A percentile compares a stretch with the other conserved stretches of the same genome.
Conservation (phyloP, 2,329 filamentous ascomycete species). For the Fusarium nelsonii region DNA sequence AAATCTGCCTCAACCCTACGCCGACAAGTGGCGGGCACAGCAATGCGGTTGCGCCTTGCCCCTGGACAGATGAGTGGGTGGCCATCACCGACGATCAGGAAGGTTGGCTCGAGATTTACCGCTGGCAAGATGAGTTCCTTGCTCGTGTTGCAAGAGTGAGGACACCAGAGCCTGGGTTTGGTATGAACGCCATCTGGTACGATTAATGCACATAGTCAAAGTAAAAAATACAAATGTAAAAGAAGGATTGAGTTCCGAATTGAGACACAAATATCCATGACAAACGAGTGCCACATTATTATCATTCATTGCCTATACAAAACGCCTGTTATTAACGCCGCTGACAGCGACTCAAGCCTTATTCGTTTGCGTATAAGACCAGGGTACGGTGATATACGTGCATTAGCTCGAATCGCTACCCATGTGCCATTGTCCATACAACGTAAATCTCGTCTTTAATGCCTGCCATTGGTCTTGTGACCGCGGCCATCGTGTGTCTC, state of each 20-base stretch:
- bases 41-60: constrained; percentile 86
- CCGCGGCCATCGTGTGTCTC: constrained; percentile 8
- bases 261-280: neutral
- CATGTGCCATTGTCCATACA: constrained; percentile 13
- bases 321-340: constrained; percentile 9
- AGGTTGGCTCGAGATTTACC: constrained; percentile 88
- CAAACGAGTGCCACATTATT: constrained; percentile 3
- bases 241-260: neutral
- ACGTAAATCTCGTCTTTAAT: constrained; percentile 9
- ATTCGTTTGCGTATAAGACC: neutral
- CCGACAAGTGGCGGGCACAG: constrained; percentile 89
- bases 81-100: constrained; percentile 90
- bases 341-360: neutral
- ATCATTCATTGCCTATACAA: constrained; percentile 12
- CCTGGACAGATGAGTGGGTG: constrained; percentile 90
- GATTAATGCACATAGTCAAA: constrained; percentile 57
- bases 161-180: constrained; percentile 88
- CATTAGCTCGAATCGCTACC: neutral
- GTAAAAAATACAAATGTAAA: neutral
- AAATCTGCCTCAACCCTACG: constrained; percentile 85
- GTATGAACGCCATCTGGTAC: constrained; percentile 98
- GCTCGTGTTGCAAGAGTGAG: constrained; percentile 81
- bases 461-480: constrained; percentile 43
- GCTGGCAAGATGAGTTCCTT: constrained; percentile 86
- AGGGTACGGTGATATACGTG: neutral